These are phyloP conservation scores for Euphorbia lathyris DNA, from an alignment of 345 rosid species.

Conservation along the genomic window DNA sequence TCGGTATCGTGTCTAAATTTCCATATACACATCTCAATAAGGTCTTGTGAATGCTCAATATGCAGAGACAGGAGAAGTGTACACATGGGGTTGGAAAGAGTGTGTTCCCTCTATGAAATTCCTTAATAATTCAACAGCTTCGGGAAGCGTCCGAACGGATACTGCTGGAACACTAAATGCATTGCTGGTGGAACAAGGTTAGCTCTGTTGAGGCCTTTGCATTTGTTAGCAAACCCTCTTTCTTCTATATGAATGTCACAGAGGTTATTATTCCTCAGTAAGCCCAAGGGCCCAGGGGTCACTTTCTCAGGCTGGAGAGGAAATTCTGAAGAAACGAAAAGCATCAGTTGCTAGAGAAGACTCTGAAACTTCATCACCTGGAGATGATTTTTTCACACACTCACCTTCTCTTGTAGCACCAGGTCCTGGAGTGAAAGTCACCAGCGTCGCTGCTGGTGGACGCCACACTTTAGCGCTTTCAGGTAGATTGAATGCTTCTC, in stretches of 20 bases:
- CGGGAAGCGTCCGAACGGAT: conserved; percentile 44
- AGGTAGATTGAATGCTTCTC: conserved; percentile 44
- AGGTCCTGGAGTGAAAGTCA: conserved; percentile 69
- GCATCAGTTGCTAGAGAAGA: conserved; percentile 53
- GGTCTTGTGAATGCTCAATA: conserved; percentile 2
- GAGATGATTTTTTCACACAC: conserved; percentile 50
- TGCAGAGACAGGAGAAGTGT: conserved; percentile 66
- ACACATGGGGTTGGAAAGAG: conserved; percentile 97
- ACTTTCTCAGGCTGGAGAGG: conserved; percentile 56
- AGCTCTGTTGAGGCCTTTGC: conserved; percentile 1
- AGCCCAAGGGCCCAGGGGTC: conserved; percentile 43
- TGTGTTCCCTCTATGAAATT: conserved; percentile 61
- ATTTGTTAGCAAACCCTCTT: background rate
- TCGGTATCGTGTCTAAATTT: background rate
- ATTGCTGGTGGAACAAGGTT: conserved; percentile 49
- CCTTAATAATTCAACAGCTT: conserved; percentile 27
- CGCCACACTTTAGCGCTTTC: conserved; percentile 78
- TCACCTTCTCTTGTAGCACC: conserved; percentile 51
- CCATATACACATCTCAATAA: background rate
- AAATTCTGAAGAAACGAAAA: conserved; percentile 52
- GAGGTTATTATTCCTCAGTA: conserved; percentile 24
- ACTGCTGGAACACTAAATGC: conserved; percentile 36
- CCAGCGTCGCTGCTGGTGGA: conserved; percentile 75
- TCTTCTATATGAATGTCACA: background rate
- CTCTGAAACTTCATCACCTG: conserved; percentile 38